These are phyloP conservation scores for Lablab purpureus DNA, from an alignment of 306 rosid genomes.

Conservation along the genomic window DNA sequence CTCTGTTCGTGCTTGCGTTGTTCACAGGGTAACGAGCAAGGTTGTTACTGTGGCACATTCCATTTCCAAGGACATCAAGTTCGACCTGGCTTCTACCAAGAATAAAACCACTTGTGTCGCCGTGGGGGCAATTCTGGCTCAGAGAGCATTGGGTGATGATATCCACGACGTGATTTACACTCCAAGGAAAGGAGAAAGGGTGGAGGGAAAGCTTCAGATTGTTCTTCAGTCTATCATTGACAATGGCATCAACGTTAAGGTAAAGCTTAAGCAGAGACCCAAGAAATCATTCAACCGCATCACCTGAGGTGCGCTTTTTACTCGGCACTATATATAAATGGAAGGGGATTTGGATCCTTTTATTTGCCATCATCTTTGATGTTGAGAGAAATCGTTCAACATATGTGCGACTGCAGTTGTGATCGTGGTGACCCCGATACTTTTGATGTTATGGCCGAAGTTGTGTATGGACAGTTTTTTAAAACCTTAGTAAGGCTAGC, in stretches of 20 bases:
- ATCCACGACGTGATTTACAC: constrained; percentile 85
- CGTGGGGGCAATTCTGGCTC: constrained; percentile 81
- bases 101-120: constrained; percentile 80
- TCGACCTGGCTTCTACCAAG: constrained; percentile 75
- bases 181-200: constrained; percentile 83
- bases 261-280: constrained; percentile 78
- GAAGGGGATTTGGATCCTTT: neutral
- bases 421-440: neutral
- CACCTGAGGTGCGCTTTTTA: constrained; percentile 23
- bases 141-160: constrained; percentile 91
- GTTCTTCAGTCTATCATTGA: constrained; percentile 80
- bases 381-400: too few relatives aligned
- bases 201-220: constrained; percentile 86
- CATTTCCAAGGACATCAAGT: constrained; percentile 85
- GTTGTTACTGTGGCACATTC: constrained; percentile 93
- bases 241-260: constrained; percentile 74
- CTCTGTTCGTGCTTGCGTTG: constrained; percentile 83
- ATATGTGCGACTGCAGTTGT: neutral
- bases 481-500: constrained; percentile 1
- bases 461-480: neutral
- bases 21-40: constrained; percentile 83
- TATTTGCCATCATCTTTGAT: too few relatives aligned
- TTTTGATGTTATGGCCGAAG: neutral
- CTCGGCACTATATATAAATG: neutral
- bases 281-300: constrained; percentile 51